Percentiles rank a stretch among this genome's conserved stretches.
phyloP scores from a whole-genome alignment of 495 filamentous ascomycete species.

The Alectoria sarmentosa region DNA sequence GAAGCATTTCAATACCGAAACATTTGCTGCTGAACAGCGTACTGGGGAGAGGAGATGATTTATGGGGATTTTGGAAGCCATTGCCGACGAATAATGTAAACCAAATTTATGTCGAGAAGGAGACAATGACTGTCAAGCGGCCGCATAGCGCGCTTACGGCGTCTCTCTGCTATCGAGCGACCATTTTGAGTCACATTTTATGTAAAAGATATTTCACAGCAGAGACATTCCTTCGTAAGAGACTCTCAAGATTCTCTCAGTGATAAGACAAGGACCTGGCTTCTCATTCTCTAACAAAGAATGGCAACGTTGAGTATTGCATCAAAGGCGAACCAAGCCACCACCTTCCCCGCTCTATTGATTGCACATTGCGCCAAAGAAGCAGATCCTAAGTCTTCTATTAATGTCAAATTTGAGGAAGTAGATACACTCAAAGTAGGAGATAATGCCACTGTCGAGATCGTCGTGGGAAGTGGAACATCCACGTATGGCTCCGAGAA shows the following conservation, averaged over 20 bases:
- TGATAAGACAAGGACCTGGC: neutral
- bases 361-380: slow-evolving; percentile 46
- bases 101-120: neutral
- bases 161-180: neutral
- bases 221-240: neutral
- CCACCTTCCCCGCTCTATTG: slow-evolving; percentile 42
- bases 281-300: neutral
- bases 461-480: slow-evolving; percentile 30
- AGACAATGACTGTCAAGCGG: neutral
- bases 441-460: slow-evolving; percentile 40
- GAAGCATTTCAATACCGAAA: neutral
- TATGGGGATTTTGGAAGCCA: slow-evolving; percentile 8
- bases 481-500: slow-evolving; percentile 35
- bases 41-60: neutral
- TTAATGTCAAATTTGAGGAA: slow-evolving; percentile 44
- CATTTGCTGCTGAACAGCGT: neutral
- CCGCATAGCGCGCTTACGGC: neutral
- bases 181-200: neutral
- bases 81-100: neutral
- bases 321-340: slow-evolving; percentile 53
- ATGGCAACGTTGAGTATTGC: slow-evolving; percentile 46
- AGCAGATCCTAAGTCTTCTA: slow-evolving; percentile 37
- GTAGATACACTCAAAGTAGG: slow-evolving; percentile 36
- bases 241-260: neutral
- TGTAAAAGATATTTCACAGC: neutral